phyloP scores from a whole-genome alignment of 352 stramenopile genomes.

The Pythium aquatile region DNA sequence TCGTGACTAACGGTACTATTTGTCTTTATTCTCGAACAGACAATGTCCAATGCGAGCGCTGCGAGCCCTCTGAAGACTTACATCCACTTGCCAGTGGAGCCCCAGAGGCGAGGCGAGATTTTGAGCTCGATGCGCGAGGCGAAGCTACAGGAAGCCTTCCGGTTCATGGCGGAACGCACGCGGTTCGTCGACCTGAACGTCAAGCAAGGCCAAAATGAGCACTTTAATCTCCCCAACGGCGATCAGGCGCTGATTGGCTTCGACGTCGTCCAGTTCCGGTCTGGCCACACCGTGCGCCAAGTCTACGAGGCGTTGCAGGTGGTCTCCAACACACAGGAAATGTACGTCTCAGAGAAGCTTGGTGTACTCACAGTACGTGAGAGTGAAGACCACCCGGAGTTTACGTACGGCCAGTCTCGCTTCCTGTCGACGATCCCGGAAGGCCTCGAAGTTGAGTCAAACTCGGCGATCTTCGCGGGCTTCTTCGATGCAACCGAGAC shows the following conservation, averaged over 20 bases:
- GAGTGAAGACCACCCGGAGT: conserved; percentile 8
- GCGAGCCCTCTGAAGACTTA: conserved; percentile 14
- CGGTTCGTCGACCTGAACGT: conserved; percentile 18
- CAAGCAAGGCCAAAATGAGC: conserved; percentile 12
- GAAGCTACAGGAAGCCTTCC: conserved; percentile 8
- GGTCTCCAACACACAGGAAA: conserved; percentile 16
- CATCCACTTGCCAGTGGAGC: conserved; percentile 13
- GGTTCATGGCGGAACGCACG: conserved; percentile 17
- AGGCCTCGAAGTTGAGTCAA: conserved; percentile 21
- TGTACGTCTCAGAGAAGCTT: conserved; percentile 12
- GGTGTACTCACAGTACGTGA: conserved; percentile 20
- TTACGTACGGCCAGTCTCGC: conserved; percentile 8
- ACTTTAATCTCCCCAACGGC: conserved; percentile 19
- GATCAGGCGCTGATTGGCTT: conserved; percentile 5
- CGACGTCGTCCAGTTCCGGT: conserved; percentile 13
- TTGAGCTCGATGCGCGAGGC: neutral
- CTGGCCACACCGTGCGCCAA: conserved; percentile 17
- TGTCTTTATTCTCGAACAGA: neutral
- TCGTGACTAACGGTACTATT: no score
- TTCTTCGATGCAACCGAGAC: neutral
- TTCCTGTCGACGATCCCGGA: conserved; percentile 14
- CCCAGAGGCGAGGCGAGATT: neutral
- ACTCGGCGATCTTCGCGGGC: conserved; percentile 3
- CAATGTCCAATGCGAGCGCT: neutral
- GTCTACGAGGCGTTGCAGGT: conserved; percentile 20